Conservation (phyloP, 1,139 yeast genomes). For the Blastobotrys serpentis region DNA sequence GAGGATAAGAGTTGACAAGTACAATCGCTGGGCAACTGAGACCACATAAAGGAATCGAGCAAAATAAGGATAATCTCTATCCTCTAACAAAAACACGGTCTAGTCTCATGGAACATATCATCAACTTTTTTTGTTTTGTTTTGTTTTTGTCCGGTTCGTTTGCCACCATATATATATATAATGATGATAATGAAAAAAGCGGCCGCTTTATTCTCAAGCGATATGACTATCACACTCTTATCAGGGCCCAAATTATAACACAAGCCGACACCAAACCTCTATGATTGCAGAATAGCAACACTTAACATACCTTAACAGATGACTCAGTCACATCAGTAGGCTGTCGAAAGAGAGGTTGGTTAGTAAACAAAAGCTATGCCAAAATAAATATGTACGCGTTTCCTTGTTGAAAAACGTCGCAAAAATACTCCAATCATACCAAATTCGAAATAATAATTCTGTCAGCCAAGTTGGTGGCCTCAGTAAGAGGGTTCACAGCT, state of each 20-base stretch:
- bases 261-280: constrained; percentile 11
- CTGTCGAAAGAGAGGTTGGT: constrained; percentile 29
- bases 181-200: no score
- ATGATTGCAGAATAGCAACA: constrained; percentile 7
- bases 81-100: no score
- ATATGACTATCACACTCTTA: not conserved
- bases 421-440: constrained; percentile 28
- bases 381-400: constrained; percentile 12
- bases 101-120: no score
- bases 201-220: no score
- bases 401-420: constrained; percentile 3
- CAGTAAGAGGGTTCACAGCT: constrained; percentile 25
- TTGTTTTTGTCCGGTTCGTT: not conserved
- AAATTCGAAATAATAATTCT: constrained; percentile 40
- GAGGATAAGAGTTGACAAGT: constrained; percentile 1
- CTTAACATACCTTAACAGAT: constrained; percentile 37
- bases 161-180: no score
- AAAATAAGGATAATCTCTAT: no score
- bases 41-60: not conserved
- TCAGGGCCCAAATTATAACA: constrained; percentile 4
- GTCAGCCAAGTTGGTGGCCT: constrained; percentile 33
- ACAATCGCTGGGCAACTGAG: constrained; percentile 1
- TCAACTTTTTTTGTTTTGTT: not conserved
- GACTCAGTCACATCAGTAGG: constrained; percentile 38
- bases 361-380: constrained; percentile 22